phyloP scores from a whole-genome alignment of 2,329 filamentous ascomycete species.

The Fusarium solani-melongenae region DNA sequence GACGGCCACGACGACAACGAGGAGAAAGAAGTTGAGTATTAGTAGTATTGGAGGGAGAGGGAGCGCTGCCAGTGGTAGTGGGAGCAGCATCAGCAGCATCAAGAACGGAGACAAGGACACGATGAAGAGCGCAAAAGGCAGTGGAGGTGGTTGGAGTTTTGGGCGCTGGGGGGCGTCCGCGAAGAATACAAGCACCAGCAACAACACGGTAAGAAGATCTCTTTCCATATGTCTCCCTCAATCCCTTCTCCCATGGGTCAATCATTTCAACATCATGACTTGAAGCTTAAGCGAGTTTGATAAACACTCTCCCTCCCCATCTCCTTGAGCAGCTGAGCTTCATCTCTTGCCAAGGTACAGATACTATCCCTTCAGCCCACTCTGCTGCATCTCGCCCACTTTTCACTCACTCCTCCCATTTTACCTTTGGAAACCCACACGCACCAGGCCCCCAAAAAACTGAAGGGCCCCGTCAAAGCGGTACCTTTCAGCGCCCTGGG shows the following conservation, averaged over 20 bases:
- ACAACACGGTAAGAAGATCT: conserved; percentile 11
- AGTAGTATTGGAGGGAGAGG: neutral
- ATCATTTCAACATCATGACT: neutral
- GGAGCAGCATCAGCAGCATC: neutral
- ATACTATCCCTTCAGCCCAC: conserved; percentile 1
- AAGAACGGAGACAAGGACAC: conserved; percentile 23
- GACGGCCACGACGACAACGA: conserved; percentile 17
- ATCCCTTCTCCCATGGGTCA: neutral
- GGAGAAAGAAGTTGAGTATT: conserved; percentile 32
- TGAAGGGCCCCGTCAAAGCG: conserved; percentile 9
- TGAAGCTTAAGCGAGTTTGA: neutral
- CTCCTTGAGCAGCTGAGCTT: neutral
- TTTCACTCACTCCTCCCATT: conserved; percentile 7
- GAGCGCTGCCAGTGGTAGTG: neutral
- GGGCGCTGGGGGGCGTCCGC: conserved; percentile 28
- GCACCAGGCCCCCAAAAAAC: neutral
- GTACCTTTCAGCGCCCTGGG: conserved; percentile 14
- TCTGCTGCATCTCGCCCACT: conserved; percentile 1
- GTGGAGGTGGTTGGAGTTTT: conserved; percentile 30
- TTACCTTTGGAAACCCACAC: conserved; percentile 12
- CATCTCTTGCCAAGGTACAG: neutral
- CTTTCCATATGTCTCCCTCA: neutral
- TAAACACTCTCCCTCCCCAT: neutral
- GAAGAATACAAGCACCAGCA: conserved; percentile 11
- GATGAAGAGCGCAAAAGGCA: conserved; percentile 28